A percentile compares a stretch with the other conserved stretches of the same genome.
Conservation (phyloP, 2,329 filamentous ascomycete genomes). For the Aspergillus fumigatiaffinis region DNA sequence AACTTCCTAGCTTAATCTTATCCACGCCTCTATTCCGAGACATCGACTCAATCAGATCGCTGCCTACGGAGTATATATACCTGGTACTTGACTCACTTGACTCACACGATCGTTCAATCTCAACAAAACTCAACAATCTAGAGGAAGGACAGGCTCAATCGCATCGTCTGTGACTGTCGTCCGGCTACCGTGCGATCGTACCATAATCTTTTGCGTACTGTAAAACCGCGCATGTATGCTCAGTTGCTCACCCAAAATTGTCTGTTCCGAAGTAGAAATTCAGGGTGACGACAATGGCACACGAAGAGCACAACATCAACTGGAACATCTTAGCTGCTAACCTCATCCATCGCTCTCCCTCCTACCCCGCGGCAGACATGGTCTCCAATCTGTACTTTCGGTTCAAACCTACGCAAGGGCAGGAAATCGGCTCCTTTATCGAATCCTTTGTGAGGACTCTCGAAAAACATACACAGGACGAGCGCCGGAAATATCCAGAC, state of each 20-base stretch:
- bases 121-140: not conserved
- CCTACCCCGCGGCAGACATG: not conserved
- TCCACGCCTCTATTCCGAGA: too few relatives aligned
- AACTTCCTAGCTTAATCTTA: too few relatives aligned
- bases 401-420: slow-evolving; percentile 8
- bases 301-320: slow-evolving; percentile 11
- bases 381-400: slow-evolving; percentile 1
- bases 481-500: slow-evolving; percentile 10
- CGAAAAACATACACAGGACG: slow-evolving; percentile 4
- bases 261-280: not conserved
- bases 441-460: slow-evolving; percentile 7
- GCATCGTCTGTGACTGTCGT: too few relatives aligned
- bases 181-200: too few relatives aligned
- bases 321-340: slow-evolving; percentile 8
- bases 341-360: slow-evolving; percentile 1
- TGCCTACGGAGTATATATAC: too few relatives aligned
- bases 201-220: too few relatives aligned
- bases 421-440: slow-evolving; percentile 7
- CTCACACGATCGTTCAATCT: too few relatives aligned
- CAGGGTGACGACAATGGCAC: slow-evolving; percentile 5
- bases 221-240: not conserved
- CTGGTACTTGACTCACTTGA: too few relatives aligned
- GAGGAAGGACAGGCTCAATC: not conserved
- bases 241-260: not conserved
- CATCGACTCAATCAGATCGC: too few relatives aligned